phyloP scores from a whole-genome alignment of 139 green algal species.

The Coelastrella sp. region DNA sequence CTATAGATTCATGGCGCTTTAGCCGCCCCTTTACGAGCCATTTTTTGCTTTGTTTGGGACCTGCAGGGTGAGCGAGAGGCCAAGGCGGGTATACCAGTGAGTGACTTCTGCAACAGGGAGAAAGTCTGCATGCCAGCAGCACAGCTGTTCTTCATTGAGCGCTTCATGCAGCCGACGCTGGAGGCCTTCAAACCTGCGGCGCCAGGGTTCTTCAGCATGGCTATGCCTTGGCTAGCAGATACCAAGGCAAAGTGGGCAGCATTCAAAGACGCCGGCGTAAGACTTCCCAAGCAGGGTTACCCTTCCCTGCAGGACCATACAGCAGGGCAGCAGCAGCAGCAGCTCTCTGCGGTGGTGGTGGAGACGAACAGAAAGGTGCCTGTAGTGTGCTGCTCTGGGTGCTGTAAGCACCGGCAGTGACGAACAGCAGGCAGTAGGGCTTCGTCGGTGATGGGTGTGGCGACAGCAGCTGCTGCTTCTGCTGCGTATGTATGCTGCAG shows the following conservation, averaged over 20 bases:
- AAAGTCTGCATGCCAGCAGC: slow-evolving; percentile 72
- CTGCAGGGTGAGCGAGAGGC: slow-evolving; percentile 80
- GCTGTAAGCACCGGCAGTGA: background rate
- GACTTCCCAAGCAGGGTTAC: slow-evolving; percentile 49
- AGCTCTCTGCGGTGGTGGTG: background rate
- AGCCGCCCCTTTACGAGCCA: no score
- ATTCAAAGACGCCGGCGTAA: slow-evolving; percentile 57
- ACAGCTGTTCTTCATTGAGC: slow-evolving; percentile 75
- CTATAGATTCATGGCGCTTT: no score
- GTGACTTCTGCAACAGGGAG: slow-evolving; percentile 73
- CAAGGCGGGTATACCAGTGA: slow-evolving; percentile 67
- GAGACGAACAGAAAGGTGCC: background rate
- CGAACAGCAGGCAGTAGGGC: no score
- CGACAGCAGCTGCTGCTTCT: no score
- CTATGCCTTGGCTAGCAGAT: slow-evolving; percentile 58
- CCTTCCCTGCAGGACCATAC: background rate
- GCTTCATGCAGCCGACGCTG: slow-evolving; percentile 69
- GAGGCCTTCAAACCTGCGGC: slow-evolving; percentile 53
- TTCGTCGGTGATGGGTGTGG: no score
- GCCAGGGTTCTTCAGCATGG: slow-evolving; percentile 58
- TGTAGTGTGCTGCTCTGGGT: background rate
- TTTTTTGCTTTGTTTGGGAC: no score
- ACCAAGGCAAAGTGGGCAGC: slow-evolving; percentile 57
- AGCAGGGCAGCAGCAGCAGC: background rate
- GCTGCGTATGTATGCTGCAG: no score